phyloP scores from a whole-genome alignment of 176 grass and related monocot genomes.

The Avena atlantica region DNA sequence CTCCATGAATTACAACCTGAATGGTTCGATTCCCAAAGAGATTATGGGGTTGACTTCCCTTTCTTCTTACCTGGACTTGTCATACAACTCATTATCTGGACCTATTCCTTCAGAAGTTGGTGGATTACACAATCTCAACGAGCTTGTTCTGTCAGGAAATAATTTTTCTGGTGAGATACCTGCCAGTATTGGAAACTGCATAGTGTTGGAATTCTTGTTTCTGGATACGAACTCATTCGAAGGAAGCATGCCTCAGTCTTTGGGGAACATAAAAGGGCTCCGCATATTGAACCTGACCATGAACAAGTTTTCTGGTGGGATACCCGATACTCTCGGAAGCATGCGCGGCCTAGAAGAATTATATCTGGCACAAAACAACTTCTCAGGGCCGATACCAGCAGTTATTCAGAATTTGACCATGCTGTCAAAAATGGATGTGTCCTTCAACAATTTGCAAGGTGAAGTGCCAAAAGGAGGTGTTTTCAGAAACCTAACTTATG shows the following conservation, averaged over 20 bases:
- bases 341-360: slow-evolving; percentile 18
- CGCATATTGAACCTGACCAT: slow-evolving; percentile 36
- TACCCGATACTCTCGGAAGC: slow-evolving; percentile 16
- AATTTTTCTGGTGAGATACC: slow-evolving; percentile 53
- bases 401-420: slow-evolving; percentile 40
- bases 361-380: slow-evolving; percentile 50
- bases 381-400: background rate
- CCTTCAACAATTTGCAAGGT: slow-evolving; percentile 57
- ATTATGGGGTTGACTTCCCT: background rate
- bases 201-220: slow-evolving; percentile 18
- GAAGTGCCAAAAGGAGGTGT: slow-evolving; percentile 46
- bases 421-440: slow-evolving; percentile 43
- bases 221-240: slow-evolving; percentile 51
- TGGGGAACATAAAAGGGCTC: slow-evolving; percentile 34
- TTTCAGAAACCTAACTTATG: slow-evolving; percentile 42
- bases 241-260: slow-evolving; percentile 45
- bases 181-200: slow-evolving; percentile 18
- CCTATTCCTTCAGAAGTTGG: background rate
- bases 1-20: slow-evolving; percentile 1
- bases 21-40: background rate
- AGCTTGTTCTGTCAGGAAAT: slow-evolving; percentile 33
- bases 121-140: background rate
- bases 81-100: slow-evolving; percentile 4
- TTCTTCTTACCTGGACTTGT: background rate
- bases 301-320: slow-evolving; percentile 37